These are phyloP conservation scores for Vaccinium vitisidaea DNA, from an alignment of 148 eudicot species.

Conservation along the genomic window DNA sequence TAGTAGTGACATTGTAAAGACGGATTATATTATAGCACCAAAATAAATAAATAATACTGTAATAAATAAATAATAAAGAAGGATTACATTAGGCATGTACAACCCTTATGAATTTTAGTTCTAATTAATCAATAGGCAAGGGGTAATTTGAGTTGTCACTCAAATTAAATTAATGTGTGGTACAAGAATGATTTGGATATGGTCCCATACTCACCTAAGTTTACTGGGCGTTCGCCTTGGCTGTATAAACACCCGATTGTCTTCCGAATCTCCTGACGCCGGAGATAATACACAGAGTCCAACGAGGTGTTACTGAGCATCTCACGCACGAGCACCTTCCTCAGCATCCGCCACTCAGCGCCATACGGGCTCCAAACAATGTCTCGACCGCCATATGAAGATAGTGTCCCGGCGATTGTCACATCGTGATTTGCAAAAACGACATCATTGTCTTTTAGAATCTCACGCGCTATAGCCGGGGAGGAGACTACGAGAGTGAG, in stretches of 20 bases:
- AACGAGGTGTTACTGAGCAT: not conserved
- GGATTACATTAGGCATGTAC: too few species aligned
- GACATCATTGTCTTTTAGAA: not conserved
- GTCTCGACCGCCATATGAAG: not conserved
- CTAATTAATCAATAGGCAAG: too few species aligned
- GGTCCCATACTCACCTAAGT: constrained; percentile 24
- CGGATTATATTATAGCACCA: too few species aligned
- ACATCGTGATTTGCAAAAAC: not conserved
- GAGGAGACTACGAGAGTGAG: not conserved
- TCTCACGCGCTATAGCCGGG: not conserved
- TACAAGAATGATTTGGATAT: too few species aligned
- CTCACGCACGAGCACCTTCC: not conserved
- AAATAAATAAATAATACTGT: too few species aligned
- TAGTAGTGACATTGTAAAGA: not conserved
- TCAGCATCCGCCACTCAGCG: not conserved
- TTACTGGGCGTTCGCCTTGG: not conserved
- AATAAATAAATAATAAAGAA: too few species aligned
- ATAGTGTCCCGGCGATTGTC: too few species aligned
- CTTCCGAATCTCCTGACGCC: not conserved
- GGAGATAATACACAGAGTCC: not conserved
- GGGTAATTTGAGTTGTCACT: too few species aligned
- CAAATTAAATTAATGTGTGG: too few species aligned
- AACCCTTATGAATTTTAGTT: too few species aligned
- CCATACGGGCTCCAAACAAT: not conserved
- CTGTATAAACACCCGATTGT: not conserved